Conservation (phyloP, 805 yeast genomes). For the Schizosaccharomyces lindneri region DNA sequence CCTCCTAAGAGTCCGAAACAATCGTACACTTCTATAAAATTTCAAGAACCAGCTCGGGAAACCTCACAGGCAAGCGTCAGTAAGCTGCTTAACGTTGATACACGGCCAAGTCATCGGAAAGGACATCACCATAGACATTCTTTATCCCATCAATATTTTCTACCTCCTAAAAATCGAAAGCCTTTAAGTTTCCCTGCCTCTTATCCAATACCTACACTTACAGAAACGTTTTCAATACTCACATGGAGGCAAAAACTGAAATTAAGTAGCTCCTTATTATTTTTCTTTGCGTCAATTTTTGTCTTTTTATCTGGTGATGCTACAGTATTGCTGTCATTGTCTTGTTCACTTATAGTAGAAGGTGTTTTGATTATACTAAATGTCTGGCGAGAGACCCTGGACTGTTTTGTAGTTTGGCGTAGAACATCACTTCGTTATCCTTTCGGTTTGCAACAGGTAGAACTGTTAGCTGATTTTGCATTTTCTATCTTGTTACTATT, state of each 20-base stretch:
- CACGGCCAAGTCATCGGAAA: background rate
- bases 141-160: conserved; percentile 1
- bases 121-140: conserved; percentile 2
- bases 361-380: background rate
- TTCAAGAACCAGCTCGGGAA: too few species aligned
- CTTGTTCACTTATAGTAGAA: background rate
- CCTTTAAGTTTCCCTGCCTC: background rate
- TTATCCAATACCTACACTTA: background rate
- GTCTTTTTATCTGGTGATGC: background rate
- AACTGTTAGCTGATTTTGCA: background rate
- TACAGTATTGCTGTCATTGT: background rate
- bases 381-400: background rate
- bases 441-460: conserved; percentile 1
- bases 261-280: background rate
- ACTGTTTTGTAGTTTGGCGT: background rate
- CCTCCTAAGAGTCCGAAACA: too few species aligned
- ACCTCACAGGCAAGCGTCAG: background rate
- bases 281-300: background rate
- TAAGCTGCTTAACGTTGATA: background rate
- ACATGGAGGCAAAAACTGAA: background rate
- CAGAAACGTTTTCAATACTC: background rate
- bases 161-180: conserved; percentile 1
- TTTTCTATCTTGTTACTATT: background rate
- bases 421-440: background rate
- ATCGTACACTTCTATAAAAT: too few species aligned